Evolutionary conservation across 2,329 filamentous ascomycete genomes (phyloP).

Genomic region (Myriangium duriaei): DNA sequence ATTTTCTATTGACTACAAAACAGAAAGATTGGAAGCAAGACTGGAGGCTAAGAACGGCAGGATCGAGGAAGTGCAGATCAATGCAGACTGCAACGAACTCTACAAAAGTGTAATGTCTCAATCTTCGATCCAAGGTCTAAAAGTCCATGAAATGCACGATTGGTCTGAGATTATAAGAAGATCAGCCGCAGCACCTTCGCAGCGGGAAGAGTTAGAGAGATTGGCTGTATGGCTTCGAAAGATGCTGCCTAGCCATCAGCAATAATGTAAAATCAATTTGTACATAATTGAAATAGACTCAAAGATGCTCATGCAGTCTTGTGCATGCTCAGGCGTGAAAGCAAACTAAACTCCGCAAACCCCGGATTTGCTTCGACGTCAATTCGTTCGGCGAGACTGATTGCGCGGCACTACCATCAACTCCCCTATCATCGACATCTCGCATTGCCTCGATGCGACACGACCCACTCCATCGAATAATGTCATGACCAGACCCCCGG

Average conservation of each 20-base stretch:
- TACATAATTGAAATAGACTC: too few species aligned
- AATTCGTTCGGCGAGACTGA: too few species aligned
- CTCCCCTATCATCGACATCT: not conserved
- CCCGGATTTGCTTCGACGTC: not conserved
- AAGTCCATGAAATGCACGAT: constrained; percentile 3
- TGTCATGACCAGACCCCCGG: not conserved
- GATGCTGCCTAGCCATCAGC: constrained; percentile 1
- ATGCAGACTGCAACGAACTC: too few species aligned
- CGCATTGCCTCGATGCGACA: not conserved
- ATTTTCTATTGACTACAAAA: constrained; percentile 47
- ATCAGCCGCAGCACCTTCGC: not conserved
- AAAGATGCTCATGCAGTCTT: too few species aligned
- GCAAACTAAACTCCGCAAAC: not conserved
- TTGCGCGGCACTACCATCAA: not conserved
- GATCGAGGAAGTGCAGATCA: not conserved
- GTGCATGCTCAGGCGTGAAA: too few species aligned
- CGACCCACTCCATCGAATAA: not conserved
- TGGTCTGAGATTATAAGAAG: not conserved
- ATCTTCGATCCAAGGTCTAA: not conserved
- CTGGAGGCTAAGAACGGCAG: constrained; percentile 2
- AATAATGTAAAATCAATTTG: not conserved
- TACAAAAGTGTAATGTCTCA: constrained; percentile 10
- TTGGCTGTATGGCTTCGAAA: not conserved
- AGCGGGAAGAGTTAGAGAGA: not conserved
- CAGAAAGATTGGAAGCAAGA: not conserved